Evolutionary conservation across 1,284 basidiomycete genomes (phyloP), one percentile per base, ranked within the genome.

Genomic region (Ceratobasidium sp.): DNA sequence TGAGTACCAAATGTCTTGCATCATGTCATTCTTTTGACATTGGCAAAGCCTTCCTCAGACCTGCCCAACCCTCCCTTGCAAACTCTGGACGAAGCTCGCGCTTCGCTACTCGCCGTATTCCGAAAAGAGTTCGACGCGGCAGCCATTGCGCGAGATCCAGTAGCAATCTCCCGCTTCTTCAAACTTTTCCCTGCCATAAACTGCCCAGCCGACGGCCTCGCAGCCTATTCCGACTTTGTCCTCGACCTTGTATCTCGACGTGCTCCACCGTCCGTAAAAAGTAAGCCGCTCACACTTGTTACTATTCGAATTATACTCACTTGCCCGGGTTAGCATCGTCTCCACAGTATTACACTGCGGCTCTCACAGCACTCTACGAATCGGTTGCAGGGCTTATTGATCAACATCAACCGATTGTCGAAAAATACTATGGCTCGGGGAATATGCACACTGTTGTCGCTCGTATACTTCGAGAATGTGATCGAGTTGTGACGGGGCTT

Each of bases 341-440:
- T 0, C 91, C 95, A 0, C 82, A 94, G 26, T 96, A 96, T 81
- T 97, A 94, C 79, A 89, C 96, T 74, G 89, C 92, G 2, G 86
- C 89, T 3, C 82, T 98, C 64, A 98, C 96, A 0, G 90, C 92
- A 1, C 85, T 99, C 0, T 96, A 98, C 76, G 97, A 99, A 82
- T 92, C 92, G 70, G 91, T 99, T 52, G 97, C 97, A 0, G 89
- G 94, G 83, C 95, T 99, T 74, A 91, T 99, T 48, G 96, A 97
- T 78, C 96, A 98, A 79, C 97, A 99, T 79, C 96, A 97, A 78
- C 93, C 96, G 0, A 89, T 99, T 0, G 97, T 99, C 0, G 96
- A 98, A 80, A 97, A 97, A 80, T 97, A 99, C 80, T 99, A 99
- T 78, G 97, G 96, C 0, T 77, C 80, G 3, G 92, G 93, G 0